A percentile compares a stretch with the other conserved stretches of the same genome.
These are phyloP conservation scores for Choanephora cucurbitarum DNA, from an alignment of 371 early-diverging fungal species.

Conservation along the genomic window DNA sequence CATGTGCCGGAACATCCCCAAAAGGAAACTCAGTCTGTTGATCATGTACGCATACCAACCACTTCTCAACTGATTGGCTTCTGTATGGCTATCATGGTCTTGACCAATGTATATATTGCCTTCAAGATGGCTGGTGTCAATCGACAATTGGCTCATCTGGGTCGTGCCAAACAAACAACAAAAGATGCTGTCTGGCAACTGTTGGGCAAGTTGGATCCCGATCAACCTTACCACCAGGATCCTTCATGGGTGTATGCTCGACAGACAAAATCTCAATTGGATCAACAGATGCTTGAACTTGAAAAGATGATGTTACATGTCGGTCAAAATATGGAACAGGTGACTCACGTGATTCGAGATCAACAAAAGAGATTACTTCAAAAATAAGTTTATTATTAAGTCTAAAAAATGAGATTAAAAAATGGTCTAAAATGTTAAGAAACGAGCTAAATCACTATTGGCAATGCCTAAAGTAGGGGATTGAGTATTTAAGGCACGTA, in stretches of 20 bases:
- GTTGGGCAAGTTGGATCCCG: background rate
- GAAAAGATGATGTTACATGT: conserved; percentile 28
- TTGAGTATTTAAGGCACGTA: conserved; percentile 54
- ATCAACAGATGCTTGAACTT: conserved; percentile 25
- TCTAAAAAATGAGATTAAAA: background rate
- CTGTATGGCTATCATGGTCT: conserved; percentile 32
- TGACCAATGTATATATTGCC: conserved; percentile 39
- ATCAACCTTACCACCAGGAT: too few species aligned
- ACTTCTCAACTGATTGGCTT: conserved; percentile 28
- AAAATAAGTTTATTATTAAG: too few species aligned
- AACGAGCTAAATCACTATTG: conserved; percentile 26
- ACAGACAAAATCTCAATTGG: conserved; percentile 20
- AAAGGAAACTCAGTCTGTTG: conserved; percentile 12
- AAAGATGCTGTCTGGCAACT: background rate
- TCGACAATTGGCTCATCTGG: conserved; percentile 21
- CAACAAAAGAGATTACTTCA: conserved; percentile 19
- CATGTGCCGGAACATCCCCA: too few species aligned
- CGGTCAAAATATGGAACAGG: conserved; percentile 23
- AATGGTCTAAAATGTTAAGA: conserved; percentile 6
- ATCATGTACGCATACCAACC: conserved; percentile 13
- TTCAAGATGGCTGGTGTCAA: conserved; percentile 37
- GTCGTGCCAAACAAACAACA: background rate
- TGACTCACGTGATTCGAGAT: conserved; percentile 19
- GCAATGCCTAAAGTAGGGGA: conserved; percentile 25
- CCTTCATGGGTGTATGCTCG: too few species aligned